These are phyloP conservation scores for Blastocystis sp. DNA, from an alignment of 352 stramenopile genomes.

Conservation along the genomic window DNA sequence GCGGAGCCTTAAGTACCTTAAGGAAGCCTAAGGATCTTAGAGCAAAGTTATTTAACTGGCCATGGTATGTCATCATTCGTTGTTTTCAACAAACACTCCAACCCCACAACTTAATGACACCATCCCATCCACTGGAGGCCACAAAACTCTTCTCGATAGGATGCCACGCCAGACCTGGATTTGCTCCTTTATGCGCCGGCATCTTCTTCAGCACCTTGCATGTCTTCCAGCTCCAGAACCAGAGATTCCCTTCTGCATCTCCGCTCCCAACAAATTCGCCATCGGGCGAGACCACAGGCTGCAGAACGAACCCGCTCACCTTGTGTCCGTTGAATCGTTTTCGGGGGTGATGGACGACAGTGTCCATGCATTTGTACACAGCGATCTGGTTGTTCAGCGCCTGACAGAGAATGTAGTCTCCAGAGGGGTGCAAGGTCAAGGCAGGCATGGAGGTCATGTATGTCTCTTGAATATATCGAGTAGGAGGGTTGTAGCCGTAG, in stretches of 20 bases:
- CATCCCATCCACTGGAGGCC: constrained; percentile 95
- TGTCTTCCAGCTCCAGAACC: constrained; percentile 96
- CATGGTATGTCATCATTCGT: constrained; percentile 64
- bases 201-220: constrained; percentile 78
- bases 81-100: constrained; percentile 66
- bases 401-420: constrained; percentile 86
- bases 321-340: constrained; percentile 84
- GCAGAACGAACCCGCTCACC: constrained; percentile 89
- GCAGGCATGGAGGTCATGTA: constrained; percentile 97
- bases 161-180: constrained; percentile 80
- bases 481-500: constrained; percentile 89
- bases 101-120: constrained; percentile 97
- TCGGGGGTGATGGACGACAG: constrained; percentile 73
- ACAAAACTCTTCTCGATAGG: constrained; percentile 90
- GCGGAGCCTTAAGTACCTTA: not conserved
- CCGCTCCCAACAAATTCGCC: constrained; percentile 88
- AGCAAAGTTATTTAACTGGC: constrained; percentile 78
- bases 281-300: constrained; percentile 89
- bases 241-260: constrained; percentile 91
- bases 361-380: constrained; percentile 85
- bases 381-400: constrained; percentile 96
- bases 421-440: constrained; percentile 84
- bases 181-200: constrained; percentile 81
- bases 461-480: constrained; percentile 98
- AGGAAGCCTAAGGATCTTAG: constrained; percentile 64